phyloP scores from a whole-genome alignment of 768 basidiomycete genomes.

The Amanita rimosa region DNA sequence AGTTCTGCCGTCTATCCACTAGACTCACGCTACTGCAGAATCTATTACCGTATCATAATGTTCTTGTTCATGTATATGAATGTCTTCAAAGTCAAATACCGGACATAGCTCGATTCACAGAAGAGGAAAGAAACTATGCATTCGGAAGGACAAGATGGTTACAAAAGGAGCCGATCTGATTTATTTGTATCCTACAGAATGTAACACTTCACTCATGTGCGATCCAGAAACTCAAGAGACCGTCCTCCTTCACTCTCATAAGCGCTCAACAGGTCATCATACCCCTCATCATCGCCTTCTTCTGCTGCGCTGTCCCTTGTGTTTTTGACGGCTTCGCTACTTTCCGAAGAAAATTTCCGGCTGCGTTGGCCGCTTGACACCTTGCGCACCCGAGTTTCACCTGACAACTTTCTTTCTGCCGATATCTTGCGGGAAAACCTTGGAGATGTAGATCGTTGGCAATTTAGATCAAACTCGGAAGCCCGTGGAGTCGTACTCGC shows the following conservation, averaged over 20 bases:
- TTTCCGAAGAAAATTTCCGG: conserved; percentile 39
- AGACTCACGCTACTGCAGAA: conserved; percentile 29
- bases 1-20: neutral
- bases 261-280: conserved; percentile 68
- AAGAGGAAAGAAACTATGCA: neutral
- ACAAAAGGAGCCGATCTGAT: neutral
- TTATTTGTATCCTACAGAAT: neutral
- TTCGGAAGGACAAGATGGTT: neutral
- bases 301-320: conserved; percentile 55
- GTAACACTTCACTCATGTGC: neutral
- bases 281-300: conserved; percentile 70
- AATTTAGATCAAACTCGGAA: conserved; percentile 30
- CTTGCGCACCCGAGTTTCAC: conserved; percentile 31
- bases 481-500: conserved; percentile 46
- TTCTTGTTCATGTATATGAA: conserved; percentile 48
- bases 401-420: conserved; percentile 19
- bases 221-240: neutral
- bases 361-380: conserved; percentile 26
- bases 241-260: conserved; percentile 64
- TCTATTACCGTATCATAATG: conserved; percentile 47
- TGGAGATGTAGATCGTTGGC: conserved; percentile 18
- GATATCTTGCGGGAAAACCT: conserved; percentile 13
- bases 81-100: conserved; percentile 31
- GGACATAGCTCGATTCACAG: neutral
- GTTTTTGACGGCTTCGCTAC: conserved; percentile 23